phyloP scores from a whole-genome alignment of 2,329 filamentous ascomycete genomes.

The Fusarium algeriense region DNA sequence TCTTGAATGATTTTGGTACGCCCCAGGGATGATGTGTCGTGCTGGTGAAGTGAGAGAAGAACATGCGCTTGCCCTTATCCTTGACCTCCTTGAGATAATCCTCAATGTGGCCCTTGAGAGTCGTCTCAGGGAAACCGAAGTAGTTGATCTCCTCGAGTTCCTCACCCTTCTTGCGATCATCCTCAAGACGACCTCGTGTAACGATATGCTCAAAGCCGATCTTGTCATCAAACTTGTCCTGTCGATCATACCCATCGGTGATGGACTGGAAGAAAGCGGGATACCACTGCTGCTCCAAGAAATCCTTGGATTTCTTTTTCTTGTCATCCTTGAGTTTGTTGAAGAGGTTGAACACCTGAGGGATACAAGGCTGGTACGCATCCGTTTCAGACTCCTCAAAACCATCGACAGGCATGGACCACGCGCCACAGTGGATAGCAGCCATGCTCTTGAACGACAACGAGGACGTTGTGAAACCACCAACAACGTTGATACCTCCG shows the following conservation, averaged over 20 bases:
- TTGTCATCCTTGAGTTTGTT: constrained; percentile 47
- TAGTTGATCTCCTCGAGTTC: constrained; percentile 48
- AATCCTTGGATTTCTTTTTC: constrained; percentile 32
- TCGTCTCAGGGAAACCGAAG: constrained; percentile 52
- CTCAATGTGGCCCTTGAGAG: constrained; percentile 49
- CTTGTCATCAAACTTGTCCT: constrained; percentile 49
- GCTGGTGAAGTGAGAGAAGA: constrained; percentile 54
- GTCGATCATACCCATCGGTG: constrained; percentile 53
- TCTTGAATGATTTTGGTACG: constrained; percentile 36
- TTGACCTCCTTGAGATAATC: constrained; percentile 49
- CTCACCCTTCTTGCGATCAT: constrained; percentile 28
- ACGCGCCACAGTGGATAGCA: constrained; percentile 58
- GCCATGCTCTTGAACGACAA: constrained; percentile 60
- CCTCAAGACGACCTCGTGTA: constrained; percentile 46
- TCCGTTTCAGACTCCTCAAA: constrained; percentile 58
- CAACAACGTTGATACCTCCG: constrained; percentile 58
- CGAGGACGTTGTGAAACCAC: constrained; percentile 56
- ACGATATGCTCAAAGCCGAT: constrained; percentile 51
- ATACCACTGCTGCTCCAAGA: constrained; percentile 49
- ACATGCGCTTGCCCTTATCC: constrained; percentile 51
- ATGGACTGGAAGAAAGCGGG: constrained; percentile 54
- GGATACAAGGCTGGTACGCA: constrained; percentile 59
- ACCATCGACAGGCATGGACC: constrained; percentile 54
- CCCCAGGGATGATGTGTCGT: constrained; percentile 53
- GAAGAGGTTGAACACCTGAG: constrained; percentile 53